phyloP scores from a whole-genome alignment of 2,329 filamentous ascomycete species.

The Byssothecium circinans region DNA sequence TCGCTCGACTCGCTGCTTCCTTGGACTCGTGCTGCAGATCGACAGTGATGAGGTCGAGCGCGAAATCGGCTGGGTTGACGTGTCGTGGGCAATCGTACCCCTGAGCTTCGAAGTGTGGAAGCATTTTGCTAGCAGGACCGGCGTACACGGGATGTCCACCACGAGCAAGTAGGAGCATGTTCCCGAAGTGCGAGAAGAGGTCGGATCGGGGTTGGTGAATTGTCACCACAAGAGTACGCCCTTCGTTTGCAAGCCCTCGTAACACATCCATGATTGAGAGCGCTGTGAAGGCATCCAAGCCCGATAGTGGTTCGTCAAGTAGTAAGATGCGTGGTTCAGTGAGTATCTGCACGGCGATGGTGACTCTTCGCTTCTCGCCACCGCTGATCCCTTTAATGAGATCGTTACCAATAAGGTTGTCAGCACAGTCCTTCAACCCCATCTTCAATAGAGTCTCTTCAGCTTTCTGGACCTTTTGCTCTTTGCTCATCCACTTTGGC shows the following conservation, averaged over 20 bases:
- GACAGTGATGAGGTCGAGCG: conserved; percentile 74
- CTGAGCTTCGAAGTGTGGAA: conserved; percentile 62
- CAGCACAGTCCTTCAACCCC: conserved; percentile 76
- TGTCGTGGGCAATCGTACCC: conserved; percentile 68
- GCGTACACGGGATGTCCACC: conserved; percentile 71
- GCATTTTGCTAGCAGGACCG: conserved; percentile 64
- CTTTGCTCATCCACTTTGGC: conserved; percentile 68
- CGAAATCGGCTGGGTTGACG: conserved; percentile 78
- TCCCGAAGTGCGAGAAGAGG: conserved; percentile 71
- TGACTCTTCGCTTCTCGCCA: conserved; percentile 76
- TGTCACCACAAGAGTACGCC: conserved; percentile 73
- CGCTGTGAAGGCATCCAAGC: conserved; percentile 76
- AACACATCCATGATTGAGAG: conserved; percentile 76
- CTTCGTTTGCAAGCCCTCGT: conserved; percentile 69
- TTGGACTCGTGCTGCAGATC: conserved; percentile 67
- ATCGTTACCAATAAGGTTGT: conserved; percentile 72
- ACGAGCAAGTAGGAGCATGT: conserved; percentile 68
- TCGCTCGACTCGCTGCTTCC: conserved; percentile 64
- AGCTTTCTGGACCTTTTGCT: conserved; percentile 67
- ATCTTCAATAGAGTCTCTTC: conserved; percentile 74
- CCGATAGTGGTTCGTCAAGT: conserved; percentile 75
- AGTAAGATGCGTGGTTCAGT: conserved; percentile 73
- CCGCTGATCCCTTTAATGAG: conserved; percentile 77
- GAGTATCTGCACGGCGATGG: conserved; percentile 75
- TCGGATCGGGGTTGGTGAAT: conserved; percentile 78